Base-by-base conservation (phyloP, 2,329 filamentous ascomycete genomes). In the Parascedosporium putredinis region DNA sequence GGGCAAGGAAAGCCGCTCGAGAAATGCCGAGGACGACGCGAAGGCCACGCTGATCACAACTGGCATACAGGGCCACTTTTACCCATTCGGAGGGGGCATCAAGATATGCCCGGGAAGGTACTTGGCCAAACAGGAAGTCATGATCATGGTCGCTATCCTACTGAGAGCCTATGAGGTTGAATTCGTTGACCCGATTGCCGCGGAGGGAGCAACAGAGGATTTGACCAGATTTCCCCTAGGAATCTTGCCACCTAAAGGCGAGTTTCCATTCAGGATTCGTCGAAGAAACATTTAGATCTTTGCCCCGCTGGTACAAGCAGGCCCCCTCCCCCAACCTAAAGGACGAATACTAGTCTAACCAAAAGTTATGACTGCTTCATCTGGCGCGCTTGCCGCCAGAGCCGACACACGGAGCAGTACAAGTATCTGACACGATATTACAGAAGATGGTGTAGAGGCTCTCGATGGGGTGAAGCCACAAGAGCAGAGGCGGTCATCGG, bases 51-150 rank as follows among this genome's bases (percentile, higher is more conserved):
- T 20, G 47, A 27, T 22, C 47, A 55, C 8, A 51, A 52, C 34
- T 49, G 55, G 25, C 47, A 52, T 3, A 51, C 45, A 29, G 22
- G 52, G 54, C 48, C 27, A 24, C 5, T 47, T 10, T 14, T 38
- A 22, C 14, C 44, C 38, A 7, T 53, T 44, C 10, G 64, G 67
- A n/a, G 66, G 64, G 5, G 67, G 67, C 0, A 36, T 53, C 0
- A 53, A 56, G 1, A 60, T 66, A 5, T 72, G 67, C 45, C 64
- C 68, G 2, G 68, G 67, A 2, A 59, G 67, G 0, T 56, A 63
- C 44, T 66, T 70, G 53, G 66, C 67, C 0, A 71, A 70, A 53
- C 59, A 61, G 40, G 64, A 69, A 56, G 64, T 71, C 24, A 53
- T 70, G 7, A 34, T 62, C 9, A 57, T 59, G 1, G 42, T 67